Evolutionary conservation across 352 stramenopile species (phyloP).

Genomic region (Phytophthora quininea): DNA sequence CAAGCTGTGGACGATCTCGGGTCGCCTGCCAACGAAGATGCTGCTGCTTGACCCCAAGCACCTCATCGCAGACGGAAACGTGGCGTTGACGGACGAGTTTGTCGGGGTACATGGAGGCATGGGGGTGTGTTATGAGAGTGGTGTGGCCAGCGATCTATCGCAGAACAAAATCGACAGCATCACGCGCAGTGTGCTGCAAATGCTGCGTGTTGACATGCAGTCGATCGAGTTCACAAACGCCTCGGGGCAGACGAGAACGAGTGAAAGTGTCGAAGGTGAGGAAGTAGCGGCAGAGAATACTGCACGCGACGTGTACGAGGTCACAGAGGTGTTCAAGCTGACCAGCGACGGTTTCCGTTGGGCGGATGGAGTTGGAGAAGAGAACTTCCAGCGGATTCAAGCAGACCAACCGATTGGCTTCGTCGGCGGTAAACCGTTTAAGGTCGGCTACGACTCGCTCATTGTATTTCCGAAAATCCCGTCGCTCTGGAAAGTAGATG

Average conservation of each 20-base stretch:
- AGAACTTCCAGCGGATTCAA: conserved; percentile 64
- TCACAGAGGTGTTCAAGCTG: conserved; percentile 72
- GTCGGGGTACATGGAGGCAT: conserved; percentile 62
- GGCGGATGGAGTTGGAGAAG: conserved; percentile 53
- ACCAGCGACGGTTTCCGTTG: conserved; percentile 60
- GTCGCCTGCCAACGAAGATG: conserved; percentile 55
- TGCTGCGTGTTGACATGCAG: conserved; percentile 48
- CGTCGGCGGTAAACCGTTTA: conserved; percentile 47
- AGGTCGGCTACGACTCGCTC: conserved; percentile 23
- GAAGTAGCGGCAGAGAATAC: background rate
- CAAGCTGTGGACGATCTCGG: conserved; percentile 34
- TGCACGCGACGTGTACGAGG: conserved; percentile 38
- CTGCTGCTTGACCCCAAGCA: conserved; percentile 70
- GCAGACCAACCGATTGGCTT: conserved; percentile 52
- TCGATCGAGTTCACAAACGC: conserved; percentile 30
- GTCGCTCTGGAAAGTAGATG: conserved; percentile 55
- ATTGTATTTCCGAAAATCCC: conserved; percentile 76
- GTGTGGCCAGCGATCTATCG: conserved; percentile 61
- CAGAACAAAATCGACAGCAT: conserved; percentile 36
- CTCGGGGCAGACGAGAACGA: background rate
- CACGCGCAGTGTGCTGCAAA: conserved; percentile 32
- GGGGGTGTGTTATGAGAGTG: conserved; percentile 75
- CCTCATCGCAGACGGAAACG: conserved; percentile 54
- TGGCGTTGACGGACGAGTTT: conserved; percentile 79
- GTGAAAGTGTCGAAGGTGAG: conserved; percentile 3